A percentile compares a stretch with the other conserved stretches of the same genome.
These are phyloP conservation scores for Scenedesmus sp. DNA, from an alignment of 163 green algal species.

Conservation along the genomic window DNA sequence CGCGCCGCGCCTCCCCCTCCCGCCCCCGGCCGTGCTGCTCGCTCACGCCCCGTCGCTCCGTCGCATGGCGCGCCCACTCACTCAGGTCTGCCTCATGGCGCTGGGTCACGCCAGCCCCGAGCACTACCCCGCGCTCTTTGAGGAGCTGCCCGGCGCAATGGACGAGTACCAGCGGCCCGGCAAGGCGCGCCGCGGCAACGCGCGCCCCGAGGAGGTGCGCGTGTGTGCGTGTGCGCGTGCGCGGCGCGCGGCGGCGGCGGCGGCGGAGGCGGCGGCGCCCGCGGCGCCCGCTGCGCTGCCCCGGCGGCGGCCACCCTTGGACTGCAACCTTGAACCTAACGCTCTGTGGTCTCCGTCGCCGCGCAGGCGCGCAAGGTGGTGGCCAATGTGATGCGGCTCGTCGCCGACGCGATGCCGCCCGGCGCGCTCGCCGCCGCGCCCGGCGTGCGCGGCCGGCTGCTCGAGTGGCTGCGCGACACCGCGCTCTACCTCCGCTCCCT, in stretches of 20 bases:
- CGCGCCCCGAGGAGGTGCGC: slow-evolving; percentile 39
- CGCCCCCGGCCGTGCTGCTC: no score
- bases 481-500: slow-evolving; percentile 54
- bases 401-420: slow-evolving; percentile 58
- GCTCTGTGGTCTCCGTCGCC: not conserved
- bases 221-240: no score
- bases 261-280: no score
- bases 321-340: no score
- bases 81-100: slow-evolving; percentile 52
- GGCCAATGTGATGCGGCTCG: slow-evolving; percentile 60
- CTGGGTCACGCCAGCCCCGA: slow-evolving; percentile 54
- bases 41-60: no score
- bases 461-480: slow-evolving; percentile 74
- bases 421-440: slow-evolving; percentile 44
- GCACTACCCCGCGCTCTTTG: slow-evolving; percentile 50
- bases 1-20: no score
- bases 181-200: slow-evolving; percentile 8
- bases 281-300: no score
- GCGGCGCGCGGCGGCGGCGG: no score
- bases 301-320: no score
- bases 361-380: slow-evolving; percentile 57
- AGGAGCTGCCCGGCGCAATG: slow-evolving; percentile 54
- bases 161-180: slow-evolving; percentile 51
- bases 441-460: slow-evolving; percentile 52
- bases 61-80: no score